phyloP scores from a whole-genome alignment of 805 yeast genomes.

The Candida ipomoeae region DNA sequence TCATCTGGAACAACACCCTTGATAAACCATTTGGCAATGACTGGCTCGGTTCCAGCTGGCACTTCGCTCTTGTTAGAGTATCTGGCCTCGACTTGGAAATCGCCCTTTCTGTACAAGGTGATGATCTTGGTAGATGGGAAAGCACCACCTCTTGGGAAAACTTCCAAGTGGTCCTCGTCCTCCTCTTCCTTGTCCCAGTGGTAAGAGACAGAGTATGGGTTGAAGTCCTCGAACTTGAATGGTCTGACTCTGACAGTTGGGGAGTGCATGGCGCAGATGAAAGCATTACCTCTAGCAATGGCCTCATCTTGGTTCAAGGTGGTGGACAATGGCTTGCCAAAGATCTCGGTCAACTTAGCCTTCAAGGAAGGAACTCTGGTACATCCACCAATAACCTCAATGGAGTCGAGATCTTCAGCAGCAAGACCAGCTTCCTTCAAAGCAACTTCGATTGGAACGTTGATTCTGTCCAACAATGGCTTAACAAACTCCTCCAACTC shows the following conservation, averaged over 20 bases:
- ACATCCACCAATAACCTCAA: slow-evolving; percentile 97
- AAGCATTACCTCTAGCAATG: slow-evolving; percentile 98
- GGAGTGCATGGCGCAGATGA: slow-evolving; percentile 97
- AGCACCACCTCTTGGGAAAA: slow-evolving; percentile 88
- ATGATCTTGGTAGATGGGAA: slow-evolving; percentile 96
- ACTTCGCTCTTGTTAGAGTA: slow-evolving; percentile 73
- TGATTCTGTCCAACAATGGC: slow-evolving; percentile 75
- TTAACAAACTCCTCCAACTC: slow-evolving; percentile 86
- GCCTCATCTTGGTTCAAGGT: slow-evolving; percentile 99
- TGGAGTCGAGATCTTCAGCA: slow-evolving; percentile 74
- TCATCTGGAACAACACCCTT: slow-evolving; percentile 78
- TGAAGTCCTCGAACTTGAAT: slow-evolving; percentile 94
- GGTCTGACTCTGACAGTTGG: slow-evolving; percentile 98
- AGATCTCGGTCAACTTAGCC: slow-evolving; percentile 70
- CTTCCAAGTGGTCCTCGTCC: slow-evolving; percentile 89
- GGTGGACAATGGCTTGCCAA: slow-evolving; percentile 64
- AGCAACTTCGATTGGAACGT: slow-evolving; percentile 77
- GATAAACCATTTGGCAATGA: slow-evolving; percentile 80
- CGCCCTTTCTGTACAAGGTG: slow-evolving; percentile 87
- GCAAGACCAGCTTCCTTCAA: slow-evolving; percentile 72
- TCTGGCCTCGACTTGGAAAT: slow-evolving; percentile 80
- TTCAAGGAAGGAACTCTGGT: slow-evolving; percentile 95
- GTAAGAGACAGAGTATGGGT: slow-evolving; percentile 89
- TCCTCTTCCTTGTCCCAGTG: slow-evolving; percentile 92
- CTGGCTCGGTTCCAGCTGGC: slow-evolving; percentile 62